Base-by-base conservation (phyloP, 2,329 filamentous ascomycete species). In the Catunica adiposa region DNA sequence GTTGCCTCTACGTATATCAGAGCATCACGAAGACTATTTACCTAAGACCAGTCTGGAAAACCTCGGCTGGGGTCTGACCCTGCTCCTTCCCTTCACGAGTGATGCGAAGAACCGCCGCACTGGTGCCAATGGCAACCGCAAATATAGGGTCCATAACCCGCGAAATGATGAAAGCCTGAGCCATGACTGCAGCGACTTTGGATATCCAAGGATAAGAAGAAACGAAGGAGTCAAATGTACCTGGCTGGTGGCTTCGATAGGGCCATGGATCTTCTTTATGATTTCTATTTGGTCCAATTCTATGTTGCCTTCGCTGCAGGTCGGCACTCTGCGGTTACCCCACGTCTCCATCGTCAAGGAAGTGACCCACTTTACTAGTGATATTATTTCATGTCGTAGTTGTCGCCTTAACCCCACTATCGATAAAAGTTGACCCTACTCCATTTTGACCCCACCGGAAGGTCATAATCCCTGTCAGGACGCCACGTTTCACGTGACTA, bases 81-180 rank as follows among this genome's bases (percentile, higher is more conserved):
- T 78, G 77, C 53, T 73, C 74, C 64, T 76, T 76, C 61, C 78
- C 75, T 62, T 81, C 78, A 38, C 78, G 76, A 60, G 74, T 79
- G 68, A 81, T 79, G 59, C 78, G 72, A 46, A 72, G 73, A 8
- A 68, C 73, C 25, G 78, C 76, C 1, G 78, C 78, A 23, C 72
- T 71, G 26, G 79, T 61, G 17, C 78, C 78, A 54, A 80, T 79
- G 56, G 73, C 63, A 14, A 80, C 62, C 40, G 76, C 78, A 54
- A 81, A 81, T 37, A 81, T 71, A 17, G 78, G 78, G 60, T 81
- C 78, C 17, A 72, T 76, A 6, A 72, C 70, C 62, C 71, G 70
- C n/a, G 77, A 79, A 56, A 81, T 78, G 59, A 81, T 79, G 63
- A 79, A 80, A 1, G 74, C 72, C 3, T 76, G 74, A 22, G 71